Evolutionary conservation across 495 filamentous ascomycete genomes (phyloP).

Genomic region (Xylona heveae): DNA sequence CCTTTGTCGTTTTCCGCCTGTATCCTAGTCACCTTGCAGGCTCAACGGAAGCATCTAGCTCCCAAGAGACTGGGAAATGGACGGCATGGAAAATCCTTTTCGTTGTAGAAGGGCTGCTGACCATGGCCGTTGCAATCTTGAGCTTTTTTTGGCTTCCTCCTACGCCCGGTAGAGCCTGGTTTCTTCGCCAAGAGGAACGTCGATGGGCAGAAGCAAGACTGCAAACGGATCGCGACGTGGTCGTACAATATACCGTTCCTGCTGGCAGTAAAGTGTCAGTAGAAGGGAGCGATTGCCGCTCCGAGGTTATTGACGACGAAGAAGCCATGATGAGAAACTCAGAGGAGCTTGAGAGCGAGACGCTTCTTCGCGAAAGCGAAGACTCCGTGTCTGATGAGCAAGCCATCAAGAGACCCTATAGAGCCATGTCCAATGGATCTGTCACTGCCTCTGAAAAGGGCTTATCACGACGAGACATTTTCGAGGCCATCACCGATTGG

Average conservation of each 20-base stretch:
- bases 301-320: no score
- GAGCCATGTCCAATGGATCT: slow-evolving; percentile 5
- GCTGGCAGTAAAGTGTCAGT: no score
- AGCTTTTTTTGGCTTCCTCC: slow-evolving; percentile 29
- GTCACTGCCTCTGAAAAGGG: slow-evolving; percentile 16
- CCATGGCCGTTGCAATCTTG: slow-evolving; percentile 22
- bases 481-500: slow-evolving; percentile 25
- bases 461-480: slow-evolving; percentile 22
- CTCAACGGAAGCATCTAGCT: slow-evolving; percentile 6
- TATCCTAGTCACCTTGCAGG: background rate
- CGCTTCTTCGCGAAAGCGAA: no score
- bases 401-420: slow-evolving; percentile 9
- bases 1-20: slow-evolving; percentile 16
- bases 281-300: no score
- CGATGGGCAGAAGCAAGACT: slow-evolving; percentile 20
- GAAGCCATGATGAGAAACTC: no score
- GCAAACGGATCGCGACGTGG: background rate
- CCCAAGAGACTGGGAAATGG: slow-evolving; percentile 15
- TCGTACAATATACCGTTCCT: no score
- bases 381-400: slow-evolving; percentile 5
- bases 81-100: slow-evolving; percentile 33
- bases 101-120: slow-evolving; percentile 28
- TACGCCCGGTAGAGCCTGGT: slow-evolving; percentile 30
- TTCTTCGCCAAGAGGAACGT: slow-evolving; percentile 22
- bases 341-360: no score